Conservation (phyloP, 2,329 filamentous ascomycete genomes). For the Colletotrichum magnum region DNA sequence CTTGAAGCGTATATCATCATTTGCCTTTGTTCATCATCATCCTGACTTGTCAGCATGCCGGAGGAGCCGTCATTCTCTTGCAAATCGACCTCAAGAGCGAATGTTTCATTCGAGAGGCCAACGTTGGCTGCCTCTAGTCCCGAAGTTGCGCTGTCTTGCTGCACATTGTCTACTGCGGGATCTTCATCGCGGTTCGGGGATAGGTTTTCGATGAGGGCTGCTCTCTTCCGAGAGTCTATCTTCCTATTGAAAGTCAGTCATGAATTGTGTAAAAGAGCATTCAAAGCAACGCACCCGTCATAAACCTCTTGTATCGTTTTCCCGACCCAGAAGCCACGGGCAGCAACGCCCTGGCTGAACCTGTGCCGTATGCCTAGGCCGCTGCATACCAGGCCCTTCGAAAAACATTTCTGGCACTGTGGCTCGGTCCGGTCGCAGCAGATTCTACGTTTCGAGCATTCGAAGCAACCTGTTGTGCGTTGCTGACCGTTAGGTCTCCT, state of each 20-base stretch:
- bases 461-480: conserved; percentile 34
- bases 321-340: conserved; percentile 12
- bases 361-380: conserved; percentile 37
- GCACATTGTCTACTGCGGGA: no score
- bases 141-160: no score
- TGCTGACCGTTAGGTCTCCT: background rate
- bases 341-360: conserved; percentile 24
- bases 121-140: no score
- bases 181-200: no score
- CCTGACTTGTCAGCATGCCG: no score
- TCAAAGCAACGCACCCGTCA: background rate
- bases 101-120: no score
- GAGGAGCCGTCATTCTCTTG: no score
- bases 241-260: background rate
- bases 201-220: no score
- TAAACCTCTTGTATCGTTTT: conserved; percentile 11
- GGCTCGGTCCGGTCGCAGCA: conserved; percentile 40
- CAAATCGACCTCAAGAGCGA: no score
- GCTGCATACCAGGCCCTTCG: conserved; percentile 38
- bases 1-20: background rate
- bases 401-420: conserved; percentile 37
- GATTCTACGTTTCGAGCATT: conserved; percentile 41
- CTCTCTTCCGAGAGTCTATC: no score
- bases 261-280: background rate
- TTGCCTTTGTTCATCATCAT: no score